These are phyloP conservation scores for Boletus sensibilis DNA, from an alignment of 768 basidiomycete species.

Conservation along the genomic window DNA sequence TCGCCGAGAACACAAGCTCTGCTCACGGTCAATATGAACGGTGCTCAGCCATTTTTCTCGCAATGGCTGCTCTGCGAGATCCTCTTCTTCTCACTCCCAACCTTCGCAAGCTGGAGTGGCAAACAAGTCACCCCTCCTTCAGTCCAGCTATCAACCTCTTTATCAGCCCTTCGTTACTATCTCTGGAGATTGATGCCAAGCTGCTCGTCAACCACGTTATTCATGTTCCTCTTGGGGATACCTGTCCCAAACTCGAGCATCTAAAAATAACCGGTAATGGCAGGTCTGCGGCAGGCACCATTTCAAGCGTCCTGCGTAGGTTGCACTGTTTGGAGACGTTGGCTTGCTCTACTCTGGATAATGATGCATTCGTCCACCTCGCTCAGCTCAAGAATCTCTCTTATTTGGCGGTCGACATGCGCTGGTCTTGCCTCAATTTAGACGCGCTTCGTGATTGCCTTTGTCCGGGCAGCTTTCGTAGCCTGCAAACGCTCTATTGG, in stretches of 20 bases:
- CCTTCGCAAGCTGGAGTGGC: slow-evolving; percentile 23
- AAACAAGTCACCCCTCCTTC: neutral
- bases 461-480: slow-evolving; percentile 11
- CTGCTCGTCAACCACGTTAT: slow-evolving; percentile 10
- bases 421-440: slow-evolving; percentile 20
- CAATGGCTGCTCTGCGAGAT: slow-evolving; percentile 16
- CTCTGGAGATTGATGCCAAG: slow-evolving; percentile 26
- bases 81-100: slow-evolving; percentile 24
- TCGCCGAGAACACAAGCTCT: neutral
- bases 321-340: slow-evolving; percentile 14
- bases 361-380: slow-evolving; percentile 24
- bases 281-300: slow-evolving; percentile 8
- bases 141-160: slow-evolving; percentile 20
- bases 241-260: slow-evolving; percentile 18
- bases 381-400: slow-evolving; percentile 22
- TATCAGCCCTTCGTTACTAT: slow-evolving; percentile 18
- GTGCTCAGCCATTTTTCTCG: slow-evolving; percentile 8
- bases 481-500: slow-evolving; percentile 19
- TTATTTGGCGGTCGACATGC: slow-evolving; percentile 21
- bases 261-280: slow-evolving; percentile 25
- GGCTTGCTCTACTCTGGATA: slow-evolving; percentile 20
- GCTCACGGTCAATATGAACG: neutral
- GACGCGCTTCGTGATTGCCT: slow-evolving; percentile 13
- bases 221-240: slow-evolving; percentile 10
- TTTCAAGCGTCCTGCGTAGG: slow-evolving; percentile 16